Conservation (phyloP, 768 basidiomycete species). For the Steccherinum ochraceum region DNA sequence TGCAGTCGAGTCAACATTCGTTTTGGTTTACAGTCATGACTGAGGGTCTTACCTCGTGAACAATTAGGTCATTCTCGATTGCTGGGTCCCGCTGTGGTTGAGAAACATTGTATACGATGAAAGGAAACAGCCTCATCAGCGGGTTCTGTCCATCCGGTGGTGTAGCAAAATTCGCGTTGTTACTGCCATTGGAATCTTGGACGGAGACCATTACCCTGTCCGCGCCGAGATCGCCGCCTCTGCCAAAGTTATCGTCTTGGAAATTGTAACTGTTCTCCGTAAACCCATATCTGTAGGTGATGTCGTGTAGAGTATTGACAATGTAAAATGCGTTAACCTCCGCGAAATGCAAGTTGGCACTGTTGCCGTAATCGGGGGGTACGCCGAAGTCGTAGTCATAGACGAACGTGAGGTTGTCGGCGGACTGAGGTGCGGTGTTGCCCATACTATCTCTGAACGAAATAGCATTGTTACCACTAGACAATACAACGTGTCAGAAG, state of each 20-base stretch:
- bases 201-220: conserved; percentile 53
- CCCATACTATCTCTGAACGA: conserved; percentile 23
- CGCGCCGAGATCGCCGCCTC: conserved; percentile 42
- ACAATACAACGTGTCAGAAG: not conserved
- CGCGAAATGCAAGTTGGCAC: conserved; percentile 48
- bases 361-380: conserved; percentile 31
- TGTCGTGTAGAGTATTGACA: conserved; percentile 55
- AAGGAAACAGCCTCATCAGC: no score
- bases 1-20: no score
- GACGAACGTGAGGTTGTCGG: conserved; percentile 31
- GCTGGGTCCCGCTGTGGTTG: no score
- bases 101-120: no score
- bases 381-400: conserved; percentile 30
- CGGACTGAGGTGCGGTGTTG: conserved; percentile 31
- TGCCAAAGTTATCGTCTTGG: conserved; percentile 50
- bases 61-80: no score
- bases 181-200: conserved; percentile 37
- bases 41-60: no score
- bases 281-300: conserved; percentile 48
- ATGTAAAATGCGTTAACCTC: conserved; percentile 50
- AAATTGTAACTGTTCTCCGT: conserved; percentile 56
- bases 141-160: conserved; percentile 38
- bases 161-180: conserved; percentile 40
- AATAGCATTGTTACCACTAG: conserved; percentile 35
- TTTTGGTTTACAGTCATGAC: no score